Evolutionary conservation across 305 asterid genomes (phyloP).

Genomic region (Solanum chacoense): DNA sequence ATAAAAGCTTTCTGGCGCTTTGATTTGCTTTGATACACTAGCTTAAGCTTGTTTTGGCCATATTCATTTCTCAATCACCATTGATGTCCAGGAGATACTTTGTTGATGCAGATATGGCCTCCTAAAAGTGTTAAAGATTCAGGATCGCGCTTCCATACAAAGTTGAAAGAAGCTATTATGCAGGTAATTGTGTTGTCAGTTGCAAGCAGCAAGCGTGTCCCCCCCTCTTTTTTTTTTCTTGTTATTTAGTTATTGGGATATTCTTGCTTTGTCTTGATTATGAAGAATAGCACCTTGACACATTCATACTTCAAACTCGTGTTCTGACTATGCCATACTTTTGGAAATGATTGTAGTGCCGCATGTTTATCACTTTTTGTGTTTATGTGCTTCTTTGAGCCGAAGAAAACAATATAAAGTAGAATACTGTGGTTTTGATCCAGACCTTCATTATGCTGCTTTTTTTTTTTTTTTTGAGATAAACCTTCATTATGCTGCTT

Average conservation of each 20-base stretch:
- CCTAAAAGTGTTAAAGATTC: slow-evolving; percentile 91
- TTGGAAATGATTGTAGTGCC: background rate
- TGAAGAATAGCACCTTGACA: background rate
- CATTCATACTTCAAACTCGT: background rate
- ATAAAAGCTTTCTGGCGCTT: background rate
- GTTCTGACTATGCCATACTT: background rate
- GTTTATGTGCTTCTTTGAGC: background rate
- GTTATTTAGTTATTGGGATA: background rate
- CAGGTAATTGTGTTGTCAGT: slow-evolving; percentile 35
- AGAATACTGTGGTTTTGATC: background rate
- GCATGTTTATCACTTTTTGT: background rate
- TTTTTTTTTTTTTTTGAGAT: too few species aligned
- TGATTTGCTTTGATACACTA: background rate
- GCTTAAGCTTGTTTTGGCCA: background rate
- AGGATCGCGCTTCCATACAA: slow-evolving; percentile 72
- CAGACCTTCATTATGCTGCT: background rate
- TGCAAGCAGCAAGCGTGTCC: background rate
- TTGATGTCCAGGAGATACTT: background rate
- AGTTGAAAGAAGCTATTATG: slow-evolving; percentile 47
- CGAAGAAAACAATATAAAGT: background rate
- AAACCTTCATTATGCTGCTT: background rate
- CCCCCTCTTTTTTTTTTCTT: too few species aligned
- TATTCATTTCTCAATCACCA: slow-evolving; percentile 6
- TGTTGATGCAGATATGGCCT: slow-evolving; percentile 81
- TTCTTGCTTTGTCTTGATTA: background rate